These are phyloP conservation scores for Candida sp. DNA, from an alignment of 1,139 yeast species.

Conservation along the genomic window DNA sequence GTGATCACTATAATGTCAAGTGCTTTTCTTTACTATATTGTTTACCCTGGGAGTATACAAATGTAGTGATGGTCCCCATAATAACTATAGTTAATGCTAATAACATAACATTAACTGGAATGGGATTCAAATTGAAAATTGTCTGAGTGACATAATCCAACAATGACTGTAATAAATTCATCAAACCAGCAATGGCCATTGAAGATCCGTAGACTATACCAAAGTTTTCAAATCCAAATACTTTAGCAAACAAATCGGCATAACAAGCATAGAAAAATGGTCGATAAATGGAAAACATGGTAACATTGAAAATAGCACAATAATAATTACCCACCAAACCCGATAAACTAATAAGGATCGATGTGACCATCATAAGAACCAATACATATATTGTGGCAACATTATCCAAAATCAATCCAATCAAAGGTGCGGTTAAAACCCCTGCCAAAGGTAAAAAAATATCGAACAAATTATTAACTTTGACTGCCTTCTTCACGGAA, in stretches of 20 bases:
- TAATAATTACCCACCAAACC: constrained; percentile 30
- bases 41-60: constrained; percentile 27
- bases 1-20: background rate
- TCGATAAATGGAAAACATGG: constrained; percentile 39
- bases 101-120: constrained; percentile 34
- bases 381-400: constrained; percentile 34
- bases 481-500: constrained; percentile 22
- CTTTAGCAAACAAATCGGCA: constrained; percentile 45
- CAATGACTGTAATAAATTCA: constrained; percentile 34
- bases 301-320: constrained; percentile 31
- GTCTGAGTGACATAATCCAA: constrained; percentile 40
- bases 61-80: constrained; percentile 27
- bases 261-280: constrained; percentile 45
- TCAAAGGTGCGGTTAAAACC: constrained; percentile 38
- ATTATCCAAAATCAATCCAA: constrained; percentile 38
- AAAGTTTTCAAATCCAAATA: constrained; percentile 47
- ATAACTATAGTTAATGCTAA: constrained; percentile 24
- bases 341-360: constrained; percentile 33
- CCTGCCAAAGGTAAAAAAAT: constrained; percentile 48
- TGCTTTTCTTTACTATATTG: constrained; percentile 11
- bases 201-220: constrained; percentile 48
- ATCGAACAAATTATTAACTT: constrained; percentile 36
- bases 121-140: constrained; percentile 38
- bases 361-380: constrained; percentile 23
- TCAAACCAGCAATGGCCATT: constrained; percentile 37